Base-by-base conservation (phyloP, 768 basidiomycete genomes). In the Hemileccinum impolitum region DNA sequence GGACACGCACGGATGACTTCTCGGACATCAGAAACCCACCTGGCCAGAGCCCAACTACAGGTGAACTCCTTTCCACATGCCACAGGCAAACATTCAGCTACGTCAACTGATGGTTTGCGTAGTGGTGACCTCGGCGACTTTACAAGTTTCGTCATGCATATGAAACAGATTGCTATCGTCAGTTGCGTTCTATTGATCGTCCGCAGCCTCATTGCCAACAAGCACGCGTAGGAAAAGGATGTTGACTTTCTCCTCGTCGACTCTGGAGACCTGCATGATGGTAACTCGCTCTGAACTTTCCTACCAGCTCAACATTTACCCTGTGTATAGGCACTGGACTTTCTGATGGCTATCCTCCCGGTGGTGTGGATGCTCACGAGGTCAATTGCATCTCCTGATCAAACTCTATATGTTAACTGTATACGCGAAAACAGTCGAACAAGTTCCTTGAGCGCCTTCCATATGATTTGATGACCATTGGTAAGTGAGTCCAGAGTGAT, bases 201-300 rank as follows among this genome's bases (percentile, higher is more conserved):
- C 47, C 15, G 21, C 15, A n/a, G 6, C 39, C 26, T 52, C 28
- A 13, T 18, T 26, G 30, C 39, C 51, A 7, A 57, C 39, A 35
- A 21, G 39, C 26, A 19, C 15, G 18, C 19, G 4, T 50, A 84
- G 75, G 66, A 81, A 54, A 82, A 81, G 47, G 83, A 87, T 34
- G 88, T 90, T 19, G 93, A 94, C 65, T 76, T 94, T 2, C 73
- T 95, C 13, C 71, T 95, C 14, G 80, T 94, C 14, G 89, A 92
- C 58, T 82, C 84, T 45, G 90, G 86, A n/a, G 86, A 88, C 61
- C 57, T 87, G 43, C 87, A 88, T 50, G 86, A 88, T 59, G 85
- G 86, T 70, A 49, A 43, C 11, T 19, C 3, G n/a, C 13, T 21
- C 17, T 23, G 34, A 47, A 35, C 25, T 44, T 7, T 38, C 28